These are phyloP conservation scores for Smittium culicis DNA, from an alignment of 371 early-diverging fungal genomes.

Conservation along the genomic window DNA sequence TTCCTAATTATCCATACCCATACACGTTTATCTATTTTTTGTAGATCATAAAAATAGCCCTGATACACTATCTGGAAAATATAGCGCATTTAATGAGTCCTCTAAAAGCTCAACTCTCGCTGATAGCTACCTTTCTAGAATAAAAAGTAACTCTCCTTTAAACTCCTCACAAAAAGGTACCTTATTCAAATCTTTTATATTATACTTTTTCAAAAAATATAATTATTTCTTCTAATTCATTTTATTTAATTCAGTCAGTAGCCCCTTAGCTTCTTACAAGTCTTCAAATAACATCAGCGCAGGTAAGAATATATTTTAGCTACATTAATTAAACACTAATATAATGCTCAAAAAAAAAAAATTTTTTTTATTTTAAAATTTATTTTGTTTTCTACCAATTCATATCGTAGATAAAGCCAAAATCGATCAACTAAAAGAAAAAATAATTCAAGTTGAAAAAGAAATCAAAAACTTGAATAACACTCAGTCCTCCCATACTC, in stretches of 20 bases:
- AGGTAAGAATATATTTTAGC: no score
- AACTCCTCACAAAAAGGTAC: background rate
- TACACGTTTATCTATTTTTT: no score
- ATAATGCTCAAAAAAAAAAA: no score
- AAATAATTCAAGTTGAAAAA: background rate
- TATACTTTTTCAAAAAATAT: background rate
- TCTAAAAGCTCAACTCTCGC: slow-evolving; percentile 3
- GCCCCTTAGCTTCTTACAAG: background rate
- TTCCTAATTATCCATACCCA: background rate
- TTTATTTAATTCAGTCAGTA: background rate
- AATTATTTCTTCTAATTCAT: background rate
- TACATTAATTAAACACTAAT: no score
- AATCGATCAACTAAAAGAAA: background rate
- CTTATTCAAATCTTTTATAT: background rate
- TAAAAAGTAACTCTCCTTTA: background rate
- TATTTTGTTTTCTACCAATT: background rate
- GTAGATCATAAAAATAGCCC: background rate
- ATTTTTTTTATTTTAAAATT: no score
- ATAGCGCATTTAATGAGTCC: background rate
- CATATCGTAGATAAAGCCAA: background rate
- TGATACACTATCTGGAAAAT: background rate
- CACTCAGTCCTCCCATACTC: background rate
- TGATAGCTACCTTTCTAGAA: slow-evolving; percentile 7
- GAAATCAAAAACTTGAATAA: background rate
- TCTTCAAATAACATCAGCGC: no score